Conservation (phyloP, 192 early-diverging fungal genomes). For the Coemansia sp. region DNA sequence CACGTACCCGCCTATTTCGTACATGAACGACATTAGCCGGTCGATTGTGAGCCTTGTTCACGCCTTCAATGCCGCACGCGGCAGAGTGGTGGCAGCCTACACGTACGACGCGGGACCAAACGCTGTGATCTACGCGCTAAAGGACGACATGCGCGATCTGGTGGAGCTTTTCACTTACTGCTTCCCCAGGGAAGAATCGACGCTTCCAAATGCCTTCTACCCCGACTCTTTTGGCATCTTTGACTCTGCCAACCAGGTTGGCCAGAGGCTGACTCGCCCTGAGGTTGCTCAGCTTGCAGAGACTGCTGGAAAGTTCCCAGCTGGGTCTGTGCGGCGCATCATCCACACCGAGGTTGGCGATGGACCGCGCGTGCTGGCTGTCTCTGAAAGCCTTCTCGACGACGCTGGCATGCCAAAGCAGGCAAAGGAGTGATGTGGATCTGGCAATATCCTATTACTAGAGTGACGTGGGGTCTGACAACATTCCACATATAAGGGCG, state of each 20-base stretch:
- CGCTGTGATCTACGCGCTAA: conserved; percentile 91
- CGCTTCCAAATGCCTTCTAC: conserved; percentile 57
- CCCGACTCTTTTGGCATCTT: conserved; percentile 62
- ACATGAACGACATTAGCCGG: conserved; percentile 95
- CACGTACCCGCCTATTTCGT: conserved; percentile 97
- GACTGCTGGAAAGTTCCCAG: conserved; percentile 56
- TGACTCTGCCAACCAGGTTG: conserved; percentile 60
- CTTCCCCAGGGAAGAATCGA: conserved; percentile 70
- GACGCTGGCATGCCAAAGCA: conserved; percentile 53
- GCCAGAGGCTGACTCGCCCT: conserved; percentile 27
- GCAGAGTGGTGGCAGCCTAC: conserved; percentile 84
- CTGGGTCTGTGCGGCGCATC: conserved; percentile 81
- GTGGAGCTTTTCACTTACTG: conserved; percentile 81
- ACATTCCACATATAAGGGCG: too few species aligned
- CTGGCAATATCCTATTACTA: not conserved
- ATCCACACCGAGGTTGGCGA: conserved; percentile 91
- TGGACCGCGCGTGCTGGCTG: conserved; percentile 78
- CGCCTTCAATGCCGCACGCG: conserved; percentile 72
- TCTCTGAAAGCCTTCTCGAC: conserved; percentile 43
- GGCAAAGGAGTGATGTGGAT: conserved; percentile 16
- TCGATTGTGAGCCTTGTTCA: conserved; percentile 84
- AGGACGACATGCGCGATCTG: conserved; percentile 83
- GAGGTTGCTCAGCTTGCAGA: conserved; percentile 33
- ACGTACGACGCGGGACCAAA: conserved; percentile 99
- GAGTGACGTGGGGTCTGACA: too few species aligned